Evolutionary conservation across 2,329 filamentous ascomycete genomes (phyloP), one percentile per base, ranked within the genome.

Genomic region (Neofusicoccum ribis): DNA sequence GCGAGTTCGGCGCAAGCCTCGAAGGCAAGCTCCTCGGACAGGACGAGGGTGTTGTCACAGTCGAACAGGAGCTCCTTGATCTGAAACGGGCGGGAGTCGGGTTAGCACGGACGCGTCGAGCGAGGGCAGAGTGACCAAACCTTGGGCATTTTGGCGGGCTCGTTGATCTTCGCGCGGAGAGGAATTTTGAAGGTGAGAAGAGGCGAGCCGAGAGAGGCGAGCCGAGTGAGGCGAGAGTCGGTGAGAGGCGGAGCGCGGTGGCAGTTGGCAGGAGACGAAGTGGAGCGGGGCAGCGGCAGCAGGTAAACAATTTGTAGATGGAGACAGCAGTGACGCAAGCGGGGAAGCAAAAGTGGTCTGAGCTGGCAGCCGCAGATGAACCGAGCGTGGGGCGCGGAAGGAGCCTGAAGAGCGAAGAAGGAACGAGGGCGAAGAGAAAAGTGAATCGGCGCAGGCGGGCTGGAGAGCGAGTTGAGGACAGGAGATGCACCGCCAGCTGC

Each of bases 21-120:
- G 78, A 97, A 96, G 76, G 93, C 93, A 72, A 96, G 86, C 74
- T 91, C 89, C 83, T 97, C 93, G 63, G 92, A 96, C 72, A 95
- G 88, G 77, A 95, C 92, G 77, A 97, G 91, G 69, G 93, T 97
- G 86, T 97, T 97, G 86, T 97, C 83, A 79, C 84, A 84, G 79
- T 84, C 82, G 76, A 84, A 80, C 69, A 83, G 80, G 73, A 83
- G 80, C 75, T 82, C 80, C 70, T 81, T 82, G 75, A 79, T 78
- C 77, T 79, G 56, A 0, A 60, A 60, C 31, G 56, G 43, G 56
- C 20, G 15, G 15, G 31, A 9, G 31, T 37, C 12, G 31, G 20
- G 46, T 51, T 34, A 62, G 36, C 36, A 20, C 8, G n/a, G 46
- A 6, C 37, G 20, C 37, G 36, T 11, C 17, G 11, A 41, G 46